Base-by-base conservation (phyloP, 805 yeast genomes). In the Metschnikowia chrysomelidarum region DNA sequence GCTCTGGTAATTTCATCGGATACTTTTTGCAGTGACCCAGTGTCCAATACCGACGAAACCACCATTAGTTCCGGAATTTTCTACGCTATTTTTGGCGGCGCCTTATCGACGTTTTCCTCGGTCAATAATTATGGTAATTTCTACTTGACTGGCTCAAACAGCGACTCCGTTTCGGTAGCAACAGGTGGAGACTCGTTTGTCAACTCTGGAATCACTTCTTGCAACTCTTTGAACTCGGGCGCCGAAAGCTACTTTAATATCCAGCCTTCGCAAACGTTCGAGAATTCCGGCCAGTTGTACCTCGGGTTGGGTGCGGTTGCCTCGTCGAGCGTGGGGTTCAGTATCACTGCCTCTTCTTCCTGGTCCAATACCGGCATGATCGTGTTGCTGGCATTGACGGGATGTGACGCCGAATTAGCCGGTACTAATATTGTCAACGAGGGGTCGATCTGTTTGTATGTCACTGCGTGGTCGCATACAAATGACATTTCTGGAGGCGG, bases 401-500 rank as follows among this genome's bases (percentile, higher is more conserved):
- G n/a, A n/a, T n/a, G n/a, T n/a, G n/a, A n/a, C n/a, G n/a, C n/a
- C n/a, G n/a, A n/a, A n/a, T n/a, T n/a, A 17, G 5, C 15, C 7
- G 25, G 30, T 8, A 29, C 34, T 7, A 4, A 23, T 15, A 33
- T 30, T 8, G 12, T 13, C n/a, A 58, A 58, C 33, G 36, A 46
- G 20, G 63, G 63, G 36, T 46, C 51, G 13, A 56, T 58, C 34
- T 58, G 63, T 43, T 49, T 58, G 35, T 38, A 40, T 14, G 47
- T 51, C 25, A 40, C 42, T 24, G 42, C 32, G 10, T 58, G 49
- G 32, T 38, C 41, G 9, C 60, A 53, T 43, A 36, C 53, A 10
- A 44, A 57, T 12, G 32, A 13, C 14, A 43, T 58, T 24, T n/a
- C 19, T 0, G 63, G 63, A 25, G 30, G 35, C 13, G 62, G 62